Conservation (phyloP, 192 early-diverging fungal genomes). For the Pilobolus umbonatus region DNA sequence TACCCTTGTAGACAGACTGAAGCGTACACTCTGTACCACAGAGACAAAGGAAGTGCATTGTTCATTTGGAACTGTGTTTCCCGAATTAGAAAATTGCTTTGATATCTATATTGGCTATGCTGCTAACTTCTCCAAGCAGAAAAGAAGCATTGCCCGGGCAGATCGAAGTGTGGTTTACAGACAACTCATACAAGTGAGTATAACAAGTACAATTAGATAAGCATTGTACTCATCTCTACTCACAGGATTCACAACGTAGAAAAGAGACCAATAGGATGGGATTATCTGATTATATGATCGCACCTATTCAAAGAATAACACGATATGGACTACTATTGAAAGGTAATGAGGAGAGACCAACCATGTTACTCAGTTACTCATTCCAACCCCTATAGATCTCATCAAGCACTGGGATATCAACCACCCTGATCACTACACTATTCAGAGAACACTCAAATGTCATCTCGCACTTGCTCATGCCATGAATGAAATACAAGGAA, state of each 20-base stretch:
- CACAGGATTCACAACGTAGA: conserved; percentile 36
- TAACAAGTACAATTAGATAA: background rate
- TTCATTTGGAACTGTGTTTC: conserved; percentile 30
- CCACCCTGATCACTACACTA: conserved; percentile 20
- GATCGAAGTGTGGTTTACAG: conserved; percentile 30
- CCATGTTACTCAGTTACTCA: background rate
- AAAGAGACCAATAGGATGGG: conserved; percentile 57
- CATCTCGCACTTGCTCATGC: conserved; percentile 29
- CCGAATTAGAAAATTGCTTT: conserved; percentile 30
- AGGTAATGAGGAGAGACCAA: conserved; percentile 17
- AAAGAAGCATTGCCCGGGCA: conserved; percentile 20
- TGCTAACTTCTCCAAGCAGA: conserved; percentile 28
- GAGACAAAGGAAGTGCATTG: conserved; percentile 8
- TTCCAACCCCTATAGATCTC: conserved; percentile 26
- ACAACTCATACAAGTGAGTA: conserved; percentile 31
- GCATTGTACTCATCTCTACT: conserved; percentile 11
- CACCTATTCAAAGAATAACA: conserved; percentile 76
- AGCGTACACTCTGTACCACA: conserved; percentile 1
- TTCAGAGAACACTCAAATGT: conserved; percentile 27
- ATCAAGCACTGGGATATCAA: conserved; percentile 28
- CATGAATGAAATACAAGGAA: conserved; percentile 33
- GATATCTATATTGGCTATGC: conserved; percentile 36
- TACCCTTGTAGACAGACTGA: conserved; percentile 17
- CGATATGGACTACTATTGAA: conserved; percentile 70
- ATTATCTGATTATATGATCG: conserved; percentile 68